Evolutionary conservation across 148 eudicot genomes (phyloP).

Genomic region (Drosera capensis): DNA sequence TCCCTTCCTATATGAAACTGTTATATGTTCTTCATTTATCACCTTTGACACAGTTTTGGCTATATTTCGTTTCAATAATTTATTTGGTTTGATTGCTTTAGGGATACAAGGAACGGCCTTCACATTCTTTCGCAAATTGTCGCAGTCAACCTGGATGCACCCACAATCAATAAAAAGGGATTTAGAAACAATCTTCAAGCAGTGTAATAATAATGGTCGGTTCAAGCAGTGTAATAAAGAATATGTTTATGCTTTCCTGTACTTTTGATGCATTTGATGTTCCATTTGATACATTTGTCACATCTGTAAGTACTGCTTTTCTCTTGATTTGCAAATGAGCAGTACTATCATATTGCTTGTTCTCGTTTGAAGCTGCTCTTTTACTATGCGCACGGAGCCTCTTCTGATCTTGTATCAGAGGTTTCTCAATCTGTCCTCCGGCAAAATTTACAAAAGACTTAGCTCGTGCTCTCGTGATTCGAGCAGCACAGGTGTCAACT

Average conservation of each 20-base stretch:
- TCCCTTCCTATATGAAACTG: slow-evolving; percentile 7
- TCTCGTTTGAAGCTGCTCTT: slow-evolving; percentile 49
- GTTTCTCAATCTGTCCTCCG: slow-evolving; percentile 29
- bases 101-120: slow-evolving; percentile 26
- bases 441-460: slow-evolving; percentile 39
- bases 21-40: slow-evolving; percentile 19
- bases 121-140: slow-evolving; percentile 15
- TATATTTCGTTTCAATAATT: slow-evolving; percentile 12
- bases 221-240: background rate
- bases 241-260: slow-evolving; percentile 19
- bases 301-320: slow-evolving; percentile 59
- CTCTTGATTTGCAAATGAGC: slow-evolving; percentile 33
- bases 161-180: background rate
- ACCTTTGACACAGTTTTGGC: slow-evolving; percentile 21
- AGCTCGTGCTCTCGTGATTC: slow-evolving; percentile 59
- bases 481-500: slow-evolving; percentile 25
- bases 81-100: slow-evolving; percentile 10
- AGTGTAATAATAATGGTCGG: no score
- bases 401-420: slow-evolving; percentile 32
- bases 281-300: slow-evolving; percentile 42
- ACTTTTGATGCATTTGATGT: slow-evolving; percentile 22
- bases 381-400: slow-evolving; percentile 25
- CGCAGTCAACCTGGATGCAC: background rate
- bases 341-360: slow-evolving; percentile 12
- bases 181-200: background rate